Base-by-base conservation (phyloP, 441 rosid species). In the Gossypium laxum region DNA sequence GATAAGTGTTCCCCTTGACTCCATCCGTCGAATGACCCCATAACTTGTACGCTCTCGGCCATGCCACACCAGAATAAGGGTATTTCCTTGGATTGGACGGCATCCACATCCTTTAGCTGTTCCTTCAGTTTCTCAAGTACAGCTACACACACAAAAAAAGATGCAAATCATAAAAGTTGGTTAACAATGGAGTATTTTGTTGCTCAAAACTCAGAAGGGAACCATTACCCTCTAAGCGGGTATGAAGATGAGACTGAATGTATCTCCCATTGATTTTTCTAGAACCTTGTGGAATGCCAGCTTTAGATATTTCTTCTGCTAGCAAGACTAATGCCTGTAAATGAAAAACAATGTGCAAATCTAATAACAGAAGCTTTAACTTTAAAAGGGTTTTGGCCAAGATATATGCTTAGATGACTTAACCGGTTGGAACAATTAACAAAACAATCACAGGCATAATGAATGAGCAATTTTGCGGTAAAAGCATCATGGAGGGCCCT, bases 11-110 rank as follows among this genome's bases (percentile, higher is more conserved):
- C 96, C 24, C 89, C 86, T 75, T 82, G 92, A 78, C 89, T 89
- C 97, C 96, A 91, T 30, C 96, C 94, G 19, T 89, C 96, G 26
- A 88, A 93, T 24, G 85, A 76, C 67, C 98, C 97, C 98, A 88
- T 89, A 64, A 89, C 93, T 87, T 93, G 96, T 38, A 93, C 97
- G 61, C 88, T 84, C 92, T 93, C 91, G 47, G 93, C 96, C 96
- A 91, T 88, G 57, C 92, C 96, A 59, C 75, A 74, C 96, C 95
- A 90, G 75, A 83, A 85, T 67, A 92, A 75, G 7, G 83, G 76
- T 70, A 90, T 85, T 75, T 90, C 89, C 69, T 84, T 92, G 41
- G 92, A 82, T 64, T 76, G 84, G 61, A 80, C 90, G 77, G 84
- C 87, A 61, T 78, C 89, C 7, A 88, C 92, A 72, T 81, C 22